Conservation (phyloP, 2,329 filamentous ascomycete genomes). For the Ophiostoma fasciatum region DNA sequence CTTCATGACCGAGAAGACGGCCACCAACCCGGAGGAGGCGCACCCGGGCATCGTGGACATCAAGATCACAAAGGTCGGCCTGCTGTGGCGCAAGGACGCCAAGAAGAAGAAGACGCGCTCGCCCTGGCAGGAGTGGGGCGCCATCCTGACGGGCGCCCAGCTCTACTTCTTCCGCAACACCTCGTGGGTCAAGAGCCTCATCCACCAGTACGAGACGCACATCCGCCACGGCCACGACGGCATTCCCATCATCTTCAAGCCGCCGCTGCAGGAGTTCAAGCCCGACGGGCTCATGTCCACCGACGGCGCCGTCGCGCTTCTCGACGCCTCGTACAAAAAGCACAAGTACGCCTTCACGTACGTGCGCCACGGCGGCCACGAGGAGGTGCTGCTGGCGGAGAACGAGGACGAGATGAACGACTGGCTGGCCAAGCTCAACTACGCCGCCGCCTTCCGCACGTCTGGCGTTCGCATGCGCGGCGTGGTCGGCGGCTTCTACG, state of each 20-base stretch:
- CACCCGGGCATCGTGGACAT: constrained; percentile 93
- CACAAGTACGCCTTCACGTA: constrained; percentile 94
- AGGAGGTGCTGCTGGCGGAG: constrained; percentile 84
- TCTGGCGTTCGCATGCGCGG: constrained; percentile 84
- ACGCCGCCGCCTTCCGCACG: constrained; percentile 85
- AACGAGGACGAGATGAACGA: constrained; percentile 88
- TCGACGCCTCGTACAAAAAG: constrained; percentile 78
- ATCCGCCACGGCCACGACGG: constrained; percentile 62
- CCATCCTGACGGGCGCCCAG: constrained; percentile 88
- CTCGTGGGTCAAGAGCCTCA: constrained; percentile 78
- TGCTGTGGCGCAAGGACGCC: constrained; percentile 84
- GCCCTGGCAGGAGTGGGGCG: constrained; percentile 98
- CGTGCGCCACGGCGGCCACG: constrained; percentile 69
- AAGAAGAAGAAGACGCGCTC: constrained; percentile 92
- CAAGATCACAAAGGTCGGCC: constrained; percentile 89
- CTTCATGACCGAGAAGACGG: constrained; percentile 79
- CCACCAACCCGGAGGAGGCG: constrained; percentile 70
- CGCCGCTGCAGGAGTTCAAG: constrained; percentile 82
- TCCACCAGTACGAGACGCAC: constrained; percentile 75
- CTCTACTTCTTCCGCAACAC: constrained; percentile 94
- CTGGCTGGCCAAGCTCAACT: constrained; percentile 92
- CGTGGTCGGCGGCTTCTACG: constrained; percentile 70
- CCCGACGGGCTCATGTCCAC: constrained; percentile 89
- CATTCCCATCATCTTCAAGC: constrained; percentile 75
- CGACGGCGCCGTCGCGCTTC: constrained; percentile 75